Base-by-base conservation (phyloP, 2,329 filamentous ascomycete genomes). In the Rutstroemia sp. region DNA sequence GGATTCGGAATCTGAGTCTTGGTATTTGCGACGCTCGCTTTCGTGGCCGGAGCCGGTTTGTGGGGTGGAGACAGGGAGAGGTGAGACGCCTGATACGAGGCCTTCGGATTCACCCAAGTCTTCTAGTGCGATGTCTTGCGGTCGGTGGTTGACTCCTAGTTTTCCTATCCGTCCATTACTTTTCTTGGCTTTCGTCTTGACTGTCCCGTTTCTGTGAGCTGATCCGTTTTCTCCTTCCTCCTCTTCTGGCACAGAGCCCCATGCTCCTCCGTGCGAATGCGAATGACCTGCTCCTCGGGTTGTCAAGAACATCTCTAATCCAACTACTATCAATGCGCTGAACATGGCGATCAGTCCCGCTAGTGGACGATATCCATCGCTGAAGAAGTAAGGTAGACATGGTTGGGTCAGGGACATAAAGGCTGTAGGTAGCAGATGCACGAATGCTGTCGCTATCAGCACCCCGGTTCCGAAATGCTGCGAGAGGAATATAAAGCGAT, bases 271-370 rank as follows among this genome's bases (percentile, higher is more conserved):
- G 61, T 85, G 82, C 1, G 79, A 77, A 65, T 85, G 80, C 1
- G 79, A 80, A 65, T 83, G 83, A 1, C 80, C 77, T 1, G 82
- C 83, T 45, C 83, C 83, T 55, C 82, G 73, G 2, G 86, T 87
- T 0, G 90, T 91, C 63, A 97, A 85, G 70, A 91, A 90, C 74
- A 94, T 95, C 71, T 97, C 92, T 52, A 96, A 80, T 2, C 83
- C 81, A 6, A 95, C 89, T 3, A 96, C 91, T 4, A 88, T 75
- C 58, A 95, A 78, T n/a, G 90, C 88, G 10, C 88, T 85, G 9
- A 85, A 71, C 88, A 95, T 92, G 56, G 89, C 87, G 48, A 95
- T 81, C 49, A 94, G 77, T 2, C 91, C 90, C 0, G 90, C 84
- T 69, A 95, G 85, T 5, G 89, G 88, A 48, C 79, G 81, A 70